These are phyloP conservation scores for Daedaleopsis nitida DNA, from an alignment of 768 basidiomycete genomes.

Conservation along the genomic window DNA sequence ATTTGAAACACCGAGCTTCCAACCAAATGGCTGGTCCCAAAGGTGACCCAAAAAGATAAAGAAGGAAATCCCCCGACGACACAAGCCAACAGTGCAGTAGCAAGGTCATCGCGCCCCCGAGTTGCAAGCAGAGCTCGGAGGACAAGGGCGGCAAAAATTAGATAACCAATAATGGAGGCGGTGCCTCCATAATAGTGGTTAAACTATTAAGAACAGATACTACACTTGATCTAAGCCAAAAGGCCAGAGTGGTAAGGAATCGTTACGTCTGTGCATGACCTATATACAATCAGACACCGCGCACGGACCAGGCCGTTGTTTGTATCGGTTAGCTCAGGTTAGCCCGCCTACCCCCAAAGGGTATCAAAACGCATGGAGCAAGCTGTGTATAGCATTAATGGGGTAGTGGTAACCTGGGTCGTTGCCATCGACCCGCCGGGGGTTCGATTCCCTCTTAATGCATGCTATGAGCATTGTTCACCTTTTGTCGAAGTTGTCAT, in stretches of 20 bases:
- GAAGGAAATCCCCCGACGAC: conserved; percentile 31
- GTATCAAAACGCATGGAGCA: too few relatives aligned
- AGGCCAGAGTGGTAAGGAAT: conserved; percentile 56
- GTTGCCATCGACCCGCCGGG: conserved; percentile 73
- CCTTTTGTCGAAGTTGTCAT: neutral
- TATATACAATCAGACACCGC: conserved; percentile 1
- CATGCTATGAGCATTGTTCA: conserved; percentile 36
- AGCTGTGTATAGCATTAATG: conserved; percentile 29
- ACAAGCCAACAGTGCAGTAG: conserved; percentile 32
- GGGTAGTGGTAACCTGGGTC: conserved; percentile 41
- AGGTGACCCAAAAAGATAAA: conserved; percentile 20
- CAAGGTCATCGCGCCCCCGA: conserved; percentile 32
- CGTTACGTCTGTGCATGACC: neutral
- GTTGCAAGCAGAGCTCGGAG: conserved; percentile 33
- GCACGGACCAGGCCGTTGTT: conserved; percentile 11
- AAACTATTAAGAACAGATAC: conserved; percentile 71
- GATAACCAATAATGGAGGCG: conserved; percentile 37
- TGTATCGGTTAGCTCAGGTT: too few relatives aligned
- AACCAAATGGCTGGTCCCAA: conserved; percentile 20
- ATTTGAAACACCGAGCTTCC: conserved; percentile 16
- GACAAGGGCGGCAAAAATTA: conserved; percentile 35
- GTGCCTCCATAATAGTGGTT: conserved; percentile 40
- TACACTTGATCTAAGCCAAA: conserved; percentile 80
- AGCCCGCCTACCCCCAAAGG: too few relatives aligned
- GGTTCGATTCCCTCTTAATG: conserved; percentile 89